A percentile compares a stretch with the other conserved stretches of the same genome.
Evolutionary conservation across 352 stramenopile genomes (phyloP).

Genomic region (Peronospora destructor): DNA sequence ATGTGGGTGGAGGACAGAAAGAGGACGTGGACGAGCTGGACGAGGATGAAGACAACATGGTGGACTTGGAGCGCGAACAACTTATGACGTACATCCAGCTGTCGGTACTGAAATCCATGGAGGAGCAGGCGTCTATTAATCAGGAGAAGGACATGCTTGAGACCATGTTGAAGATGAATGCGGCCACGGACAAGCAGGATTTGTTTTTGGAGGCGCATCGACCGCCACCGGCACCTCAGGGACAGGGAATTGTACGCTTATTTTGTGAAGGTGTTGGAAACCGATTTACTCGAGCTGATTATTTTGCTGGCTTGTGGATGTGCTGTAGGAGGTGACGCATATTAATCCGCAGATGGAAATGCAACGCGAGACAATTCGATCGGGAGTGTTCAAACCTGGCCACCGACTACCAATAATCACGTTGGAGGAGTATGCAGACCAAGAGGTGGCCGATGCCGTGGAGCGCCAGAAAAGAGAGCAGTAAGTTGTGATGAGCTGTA

Average conservation of each 20-base stretch:
- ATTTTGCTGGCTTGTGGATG: conserved; percentile 2
- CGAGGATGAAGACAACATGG: conserved; percentile 51
- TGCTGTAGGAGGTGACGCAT: conserved; percentile 63
- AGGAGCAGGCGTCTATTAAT: conserved; percentile 66
- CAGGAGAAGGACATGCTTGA: conserved; percentile 84
- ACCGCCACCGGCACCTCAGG: conserved; percentile 46
- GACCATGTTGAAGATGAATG: conserved; percentile 81
- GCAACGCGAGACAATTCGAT: conserved; percentile 79
- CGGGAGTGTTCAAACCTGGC: conserved; percentile 91
- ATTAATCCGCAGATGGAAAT: conserved; percentile 85
- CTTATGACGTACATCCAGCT: conserved; percentile 79
- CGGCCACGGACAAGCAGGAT: conserved; percentile 42
- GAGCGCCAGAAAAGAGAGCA: conserved; percentile 78
- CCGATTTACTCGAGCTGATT: not conserved
- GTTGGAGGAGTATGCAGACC: conserved; percentile 89
- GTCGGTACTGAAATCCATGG: conserved; percentile 66
- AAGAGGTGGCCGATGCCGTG: conserved; percentile 82
- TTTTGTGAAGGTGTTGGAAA: not conserved
- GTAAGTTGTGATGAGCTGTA: conserved; percentile 22
- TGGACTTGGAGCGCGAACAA: conserved; percentile 77
- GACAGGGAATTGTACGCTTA: conserved; percentile 68
- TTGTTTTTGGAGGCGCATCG: conserved; percentile 66
- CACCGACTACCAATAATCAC: conserved; percentile 95
- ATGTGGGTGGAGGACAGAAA: conserved; percentile 11
- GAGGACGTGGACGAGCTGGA: conserved; percentile 26